Evolutionary conservation across 2,329 filamentous ascomycete genomes (phyloP), one percentile per base, ranked within the genome.

Genomic region (Hymenoscyphus occultus): DNA sequence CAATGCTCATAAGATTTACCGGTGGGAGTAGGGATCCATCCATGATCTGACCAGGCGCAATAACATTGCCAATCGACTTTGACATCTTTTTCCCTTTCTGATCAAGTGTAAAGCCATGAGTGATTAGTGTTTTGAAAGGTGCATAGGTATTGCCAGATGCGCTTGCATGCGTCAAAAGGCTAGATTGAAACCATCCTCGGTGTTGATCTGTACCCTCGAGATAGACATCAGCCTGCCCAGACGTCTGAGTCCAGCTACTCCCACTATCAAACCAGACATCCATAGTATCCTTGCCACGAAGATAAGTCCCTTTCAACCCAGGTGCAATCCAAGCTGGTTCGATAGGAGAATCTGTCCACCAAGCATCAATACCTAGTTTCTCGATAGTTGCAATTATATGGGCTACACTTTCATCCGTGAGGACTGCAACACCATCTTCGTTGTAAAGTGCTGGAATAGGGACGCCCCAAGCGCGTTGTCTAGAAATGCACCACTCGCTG

Each of bases 191-290:
- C 95, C 95, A 99, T 39, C 95, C 95, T 48, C 95, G 90, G 77
- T 99, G 95, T 76, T 99, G 95, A 76, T 99, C 95, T 3, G 90
- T 91, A 39, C 95, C 95, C 79, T 99, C 95, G 2, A 98, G 84
- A 75, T 96, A 98, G 31, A 98, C 84, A 75, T 99, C 93, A 0
- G 92, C 92, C 31, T 76, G 88, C 69, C 76, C 74, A 9, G 77
- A 71, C 35, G 80, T 81, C 74, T 86, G 82, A 3, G 82, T 90
- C 95, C 95, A 99, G 74, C 92, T 97, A 60, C 91, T 97, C 5
- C 95, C 95, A 70, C 95, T 98, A 76, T 99, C 95, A 72, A 99
- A 99, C 95, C 95, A 99, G 10, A 99, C 95, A 76, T 99, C 95
- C 95, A 99, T 99, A 0, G 95, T 99, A 74, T 99, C 95, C 56